Evolutionary conservation across 495 filamentous ascomycete species (phyloP), one percentile per base, ranked within the genome.

Genomic region (Saxophila tyrrhenica): DNA sequence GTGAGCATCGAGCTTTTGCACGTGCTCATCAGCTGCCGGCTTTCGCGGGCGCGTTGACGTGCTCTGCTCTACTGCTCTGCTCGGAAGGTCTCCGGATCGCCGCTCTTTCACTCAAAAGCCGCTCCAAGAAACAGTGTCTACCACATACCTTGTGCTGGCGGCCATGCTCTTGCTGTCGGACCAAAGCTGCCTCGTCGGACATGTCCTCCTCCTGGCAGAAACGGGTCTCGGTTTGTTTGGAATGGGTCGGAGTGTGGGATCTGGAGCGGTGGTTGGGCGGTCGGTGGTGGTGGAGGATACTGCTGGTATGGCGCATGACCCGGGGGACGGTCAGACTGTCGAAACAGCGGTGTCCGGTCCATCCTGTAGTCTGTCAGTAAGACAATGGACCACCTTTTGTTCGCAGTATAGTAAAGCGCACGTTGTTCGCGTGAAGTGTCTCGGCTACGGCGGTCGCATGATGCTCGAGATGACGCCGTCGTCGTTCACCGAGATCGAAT

Each of bases 231-330:
- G 9, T 52, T 61, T 44, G 44, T 61, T 0, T 54, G 62, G 51
- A 70, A 72, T n/a, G 68, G 69, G 51, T 69, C 69, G 46, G 59
- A 51, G 59, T 63, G 67, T 25, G 67, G 67, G 16, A 66, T 58
- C 51, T 69, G 65, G 25, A 67, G 56, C 1, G 68, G 66, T 45
- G 64, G 62, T 58, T 69, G 68, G 24, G 67, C 57, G 39, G 51
- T 55, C 2, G 61, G 25, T 52, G 56, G 25, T 52, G 56, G 49
- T 62, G 64, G 56, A 51, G 22, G 39, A 54, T 11, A 15, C 45
- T 62, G 60, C 24, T 55, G 61, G 16, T 64, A 47, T 3, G 51
- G 11, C 15, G 65, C 53, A 62, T 35, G 51, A 10, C 32, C 19
- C 9, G 19, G 53, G 2, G 54, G 51, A 25, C 66, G 68, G 17